Evolutionary conservation across 2,329 filamentous ascomycete genomes (phyloP).

Genomic region (Monilinia vaccinii-corymbosi): DNA sequence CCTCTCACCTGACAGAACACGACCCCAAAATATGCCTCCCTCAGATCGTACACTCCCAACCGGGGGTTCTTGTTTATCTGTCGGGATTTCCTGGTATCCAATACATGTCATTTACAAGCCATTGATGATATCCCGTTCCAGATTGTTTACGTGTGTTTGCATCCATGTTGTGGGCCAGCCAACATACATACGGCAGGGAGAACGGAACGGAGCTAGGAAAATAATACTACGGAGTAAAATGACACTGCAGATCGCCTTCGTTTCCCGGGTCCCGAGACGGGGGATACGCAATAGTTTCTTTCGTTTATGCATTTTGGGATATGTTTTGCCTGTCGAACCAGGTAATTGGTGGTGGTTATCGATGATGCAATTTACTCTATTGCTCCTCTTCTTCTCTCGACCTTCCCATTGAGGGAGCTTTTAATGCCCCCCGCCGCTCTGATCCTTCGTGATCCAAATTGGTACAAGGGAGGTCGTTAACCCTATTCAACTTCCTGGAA

Average conservation of each 20-base stretch:
- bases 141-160: background rate
- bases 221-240: background rate
- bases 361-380: background rate
- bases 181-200: background rate
- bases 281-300: background rate
- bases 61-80: background rate
- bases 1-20: background rate
- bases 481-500: background rate
- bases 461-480: too few relatives aligned
- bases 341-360: background rate
- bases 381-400: background rate
- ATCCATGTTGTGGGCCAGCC: background rate
- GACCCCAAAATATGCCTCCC: background rate
- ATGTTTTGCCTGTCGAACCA: background rate
- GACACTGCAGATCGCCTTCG: conserved; percentile 9
- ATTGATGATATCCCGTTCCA: background rate
- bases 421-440: background rate
- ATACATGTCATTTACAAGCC: too few relatives aligned
- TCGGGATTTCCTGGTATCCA: background rate
- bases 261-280: conserved; percentile 5
- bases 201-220: background rate
- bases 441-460: background rate
- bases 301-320: background rate
- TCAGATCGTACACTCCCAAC: background rate
- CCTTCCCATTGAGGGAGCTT: background rate